Percentiles rank a stretch among this genome's conserved stretches.
Evolutionary conservation across 208 protist species (phyloP).

Genomic region (Trypanosoma melophagium): DNA sequence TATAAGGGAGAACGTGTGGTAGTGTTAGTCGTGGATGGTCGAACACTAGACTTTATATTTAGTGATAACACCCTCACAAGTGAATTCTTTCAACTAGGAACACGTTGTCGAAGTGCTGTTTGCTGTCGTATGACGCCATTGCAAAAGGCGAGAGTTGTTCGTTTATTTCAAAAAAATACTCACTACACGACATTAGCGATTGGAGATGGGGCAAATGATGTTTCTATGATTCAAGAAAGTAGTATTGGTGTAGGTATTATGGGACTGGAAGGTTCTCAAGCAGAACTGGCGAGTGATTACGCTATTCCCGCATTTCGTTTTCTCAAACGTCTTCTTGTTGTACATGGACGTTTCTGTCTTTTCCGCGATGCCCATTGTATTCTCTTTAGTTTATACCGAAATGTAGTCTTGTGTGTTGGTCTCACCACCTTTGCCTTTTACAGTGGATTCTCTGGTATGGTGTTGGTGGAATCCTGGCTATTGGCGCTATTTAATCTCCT

Average conservation of each 20-base stretch:
- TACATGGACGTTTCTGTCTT: slow-evolving; percentile 95
- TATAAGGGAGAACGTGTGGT: slow-evolving; percentile 23
- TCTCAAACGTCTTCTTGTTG: slow-evolving; percentile 88
- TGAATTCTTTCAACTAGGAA: slow-evolving; percentile 70
- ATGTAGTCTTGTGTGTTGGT: slow-evolving; percentile 86
- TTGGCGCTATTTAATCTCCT: slow-evolving; percentile 80
- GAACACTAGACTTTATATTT: slow-evolving; percentile 76
- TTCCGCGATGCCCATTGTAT: slow-evolving; percentile 92
- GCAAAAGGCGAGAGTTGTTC: slow-evolving; percentile 90
- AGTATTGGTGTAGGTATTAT: slow-evolving; percentile 96
- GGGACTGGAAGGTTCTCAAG: slow-evolving; percentile 96
- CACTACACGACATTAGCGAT: slow-evolving; percentile 93
- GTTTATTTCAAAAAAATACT: slow-evolving; percentile 87
- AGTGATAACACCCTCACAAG: slow-evolving; percentile 32
- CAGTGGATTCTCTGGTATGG: slow-evolving; percentile 82
- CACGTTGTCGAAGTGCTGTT: slow-evolving; percentile 64
- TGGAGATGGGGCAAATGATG: slow-evolving; percentile 98
- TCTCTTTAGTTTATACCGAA: slow-evolving; percentile 98
- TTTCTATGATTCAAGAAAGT: slow-evolving; percentile 95
- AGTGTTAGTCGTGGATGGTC: slow-evolving; percentile 78
- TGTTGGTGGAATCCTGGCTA: slow-evolving; percentile 86
- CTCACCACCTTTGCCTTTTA: slow-evolving; percentile 85
- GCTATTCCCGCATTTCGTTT: slow-evolving; percentile 94
- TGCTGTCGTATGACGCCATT: slow-evolving; percentile 90
- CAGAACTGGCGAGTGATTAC: slow-evolving; percentile 92